A percentile compares a stretch with the other conserved stretches of the same genome.
Conservation (phyloP, 2,329 filamentous ascomycete species). For the Bipolaris cookei region DNA sequence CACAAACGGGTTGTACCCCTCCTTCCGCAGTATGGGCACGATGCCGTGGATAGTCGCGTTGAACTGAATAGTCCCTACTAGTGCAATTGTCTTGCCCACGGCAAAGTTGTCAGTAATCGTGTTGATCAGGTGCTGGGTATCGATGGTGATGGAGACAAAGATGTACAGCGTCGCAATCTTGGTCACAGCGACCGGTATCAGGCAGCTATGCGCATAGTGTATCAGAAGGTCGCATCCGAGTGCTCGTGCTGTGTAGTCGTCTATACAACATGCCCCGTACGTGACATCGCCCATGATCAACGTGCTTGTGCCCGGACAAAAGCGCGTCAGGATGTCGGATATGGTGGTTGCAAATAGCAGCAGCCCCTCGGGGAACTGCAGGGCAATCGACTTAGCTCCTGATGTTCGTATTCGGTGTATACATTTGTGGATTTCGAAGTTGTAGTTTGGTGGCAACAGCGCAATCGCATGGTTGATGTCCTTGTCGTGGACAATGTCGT, state of each 20-base stretch:
- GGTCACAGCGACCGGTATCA: constrained; percentile 95
- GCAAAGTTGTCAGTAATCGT: constrained; percentile 89
- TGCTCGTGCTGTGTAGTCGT: constrained; percentile 94
- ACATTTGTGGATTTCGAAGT: constrained; percentile 97
- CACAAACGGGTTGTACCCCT: constrained; percentile 83
- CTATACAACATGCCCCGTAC: constrained; percentile 97
- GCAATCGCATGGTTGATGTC: constrained; percentile 87
- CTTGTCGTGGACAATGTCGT: constrained; percentile 82
- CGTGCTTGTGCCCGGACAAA: constrained; percentile 89
- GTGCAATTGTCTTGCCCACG: constrained; percentile 82
- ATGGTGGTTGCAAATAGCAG: constrained; percentile 96
- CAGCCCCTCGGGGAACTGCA: constrained; percentile 97
- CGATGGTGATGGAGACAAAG: constrained; percentile 97
- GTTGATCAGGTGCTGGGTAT: constrained; percentile 82
- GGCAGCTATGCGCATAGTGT: constrained; percentile 95
- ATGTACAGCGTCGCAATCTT: constrained; percentile 97
- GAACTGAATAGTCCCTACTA: constrained; percentile 98
- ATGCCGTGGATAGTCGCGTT: constrained; percentile 95
- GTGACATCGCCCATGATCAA: constrained; percentile 99
- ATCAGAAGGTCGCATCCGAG: constrained; percentile 93
- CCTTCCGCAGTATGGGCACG: constrained; percentile 75
- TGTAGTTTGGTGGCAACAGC: constrained; percentile 93
- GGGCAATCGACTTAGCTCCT: constrained; percentile 79
- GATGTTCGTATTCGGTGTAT: constrained; percentile 89
- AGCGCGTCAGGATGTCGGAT: constrained; percentile 92